These are phyloP conservation scores for Cyberlindnera lachancei DNA, from an alignment of 805 yeast genomes.

Conservation along the genomic window DNA sequence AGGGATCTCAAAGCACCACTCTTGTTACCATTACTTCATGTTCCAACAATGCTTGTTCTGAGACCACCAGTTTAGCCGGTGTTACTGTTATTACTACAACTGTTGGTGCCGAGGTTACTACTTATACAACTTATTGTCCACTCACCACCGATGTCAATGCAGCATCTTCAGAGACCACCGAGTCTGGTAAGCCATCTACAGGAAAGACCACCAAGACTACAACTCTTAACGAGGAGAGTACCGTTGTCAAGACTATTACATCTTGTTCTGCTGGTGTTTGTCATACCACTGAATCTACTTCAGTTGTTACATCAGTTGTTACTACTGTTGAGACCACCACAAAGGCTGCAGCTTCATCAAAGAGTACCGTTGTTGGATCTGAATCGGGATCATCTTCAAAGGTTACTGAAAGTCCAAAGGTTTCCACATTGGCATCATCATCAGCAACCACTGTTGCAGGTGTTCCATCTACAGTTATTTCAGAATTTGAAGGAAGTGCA, in stretches of 20 bases:
- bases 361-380: background rate
- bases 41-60: constrained; percentile 6
- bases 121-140: constrained; percentile 8
- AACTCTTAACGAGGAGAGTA: background rate
- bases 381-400: background rate
- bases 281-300: background rate
- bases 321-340: background rate
- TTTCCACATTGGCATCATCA: background rate
- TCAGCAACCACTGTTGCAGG: background rate
- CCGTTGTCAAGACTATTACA: background rate
- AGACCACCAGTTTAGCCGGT: constrained; percentile 9
- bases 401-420: background rate
- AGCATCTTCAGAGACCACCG: background rate
- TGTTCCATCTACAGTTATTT: background rate
- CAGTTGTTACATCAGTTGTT: background rate
- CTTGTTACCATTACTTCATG: constrained; percentile 10
- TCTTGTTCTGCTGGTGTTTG: background rate
- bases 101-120: constrained; percentile 1
- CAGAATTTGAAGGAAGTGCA: background rate
- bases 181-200: background rate
- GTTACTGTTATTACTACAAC: constrained; percentile 11
- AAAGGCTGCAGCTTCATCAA: background rate
- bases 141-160: background rate
- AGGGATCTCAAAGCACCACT: constrained; percentile 7
- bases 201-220: background rate